Evolutionary conservation across 2,329 filamentous ascomycete species (phyloP).

Genomic region (Microdochium trichocladiopsis): DNA sequence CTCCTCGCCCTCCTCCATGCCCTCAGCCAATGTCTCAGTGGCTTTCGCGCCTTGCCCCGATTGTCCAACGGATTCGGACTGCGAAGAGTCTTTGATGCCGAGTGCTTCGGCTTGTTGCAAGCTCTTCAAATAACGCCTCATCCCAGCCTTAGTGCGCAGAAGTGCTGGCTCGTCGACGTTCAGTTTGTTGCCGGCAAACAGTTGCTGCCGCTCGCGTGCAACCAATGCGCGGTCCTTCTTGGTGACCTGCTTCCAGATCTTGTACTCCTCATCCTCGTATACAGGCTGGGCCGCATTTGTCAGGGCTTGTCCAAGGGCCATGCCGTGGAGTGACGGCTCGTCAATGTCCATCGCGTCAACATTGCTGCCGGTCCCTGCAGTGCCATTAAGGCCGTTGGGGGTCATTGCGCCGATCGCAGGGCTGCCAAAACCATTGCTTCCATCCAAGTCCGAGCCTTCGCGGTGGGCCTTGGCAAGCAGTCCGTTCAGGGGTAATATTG

Average conservation of each 20-base stretch:
- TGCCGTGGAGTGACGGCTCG: constrained; percentile 60
- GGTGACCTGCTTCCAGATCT: constrained; percentile 97
- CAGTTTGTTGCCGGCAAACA: constrained; percentile 80
- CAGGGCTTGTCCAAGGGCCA: constrained; percentile 56
- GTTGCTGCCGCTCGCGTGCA: constrained; percentile 75
- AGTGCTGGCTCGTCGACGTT: constrained; percentile 85
- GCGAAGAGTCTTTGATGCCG: constrained; percentile 28
- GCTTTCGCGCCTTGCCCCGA: constrained; percentile 39
- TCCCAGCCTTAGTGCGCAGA: constrained; percentile 75
- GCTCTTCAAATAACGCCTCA: constrained; percentile 80
- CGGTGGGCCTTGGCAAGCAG: constrained; percentile 49
- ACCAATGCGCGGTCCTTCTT: constrained; percentile 89
- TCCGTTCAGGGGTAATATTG: constrained; percentile 60
- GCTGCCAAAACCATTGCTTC: constrained; percentile 80
- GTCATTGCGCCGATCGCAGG: constrained; percentile 71
- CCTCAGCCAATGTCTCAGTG: constrained; percentile 80
- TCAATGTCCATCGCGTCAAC: constrained; percentile 85
- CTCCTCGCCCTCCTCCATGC: constrained; percentile 86
- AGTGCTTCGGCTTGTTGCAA: constrained; percentile 60
- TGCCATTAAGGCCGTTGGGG: constrained; percentile 63
- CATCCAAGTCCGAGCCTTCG: constrained; percentile 77
- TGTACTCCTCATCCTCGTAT: constrained; percentile 90
- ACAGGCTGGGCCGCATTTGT: constrained; percentile 65
- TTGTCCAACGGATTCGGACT: constrained; percentile 36
- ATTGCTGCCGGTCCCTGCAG: constrained; percentile 63